These are phyloP conservation scores for Dovyalis caffra DNA, from an alignment of 345 rosid genomes.

Conservation along the genomic window DNA sequence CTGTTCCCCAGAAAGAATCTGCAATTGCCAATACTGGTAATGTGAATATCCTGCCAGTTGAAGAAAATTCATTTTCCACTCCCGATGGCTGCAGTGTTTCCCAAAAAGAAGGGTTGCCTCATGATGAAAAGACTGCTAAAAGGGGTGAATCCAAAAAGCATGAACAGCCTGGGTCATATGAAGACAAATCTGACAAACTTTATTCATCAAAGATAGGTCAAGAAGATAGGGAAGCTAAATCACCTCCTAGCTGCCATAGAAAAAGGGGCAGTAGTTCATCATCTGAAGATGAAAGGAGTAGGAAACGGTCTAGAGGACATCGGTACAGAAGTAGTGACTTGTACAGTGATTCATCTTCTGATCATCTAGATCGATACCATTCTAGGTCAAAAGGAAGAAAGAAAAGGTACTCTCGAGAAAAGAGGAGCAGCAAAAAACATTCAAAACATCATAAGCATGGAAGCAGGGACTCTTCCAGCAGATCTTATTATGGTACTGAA, in stretches of 20 bases:
- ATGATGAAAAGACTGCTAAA: slow-evolving; percentile 20
- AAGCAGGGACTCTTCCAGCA: slow-evolving; percentile 43
- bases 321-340: slow-evolving; percentile 49
- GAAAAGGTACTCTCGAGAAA: slow-evolving; percentile 53
- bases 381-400: slow-evolving; percentile 60
- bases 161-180: slow-evolving; percentile 18
- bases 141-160: slow-evolving; percentile 23
- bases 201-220: slow-evolving; percentile 11
- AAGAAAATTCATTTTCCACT: slow-evolving; percentile 15
- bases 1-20: slow-evolving; percentile 33
- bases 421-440: slow-evolving; percentile 62
- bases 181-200: slow-evolving; percentile 22
- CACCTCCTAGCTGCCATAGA: slow-evolving; percentile 20
- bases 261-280: slow-evolving; percentile 39
- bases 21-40: slow-evolving; percentile 17
- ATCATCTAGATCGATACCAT: slow-evolving; percentile 36
- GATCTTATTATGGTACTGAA: slow-evolving; percentile 37
- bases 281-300: slow-evolving; percentile 61
- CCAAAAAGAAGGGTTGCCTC: slow-evolving; percentile 5
- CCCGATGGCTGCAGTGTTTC: slow-evolving; percentile 9
- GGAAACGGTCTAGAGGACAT: slow-evolving; percentile 41
- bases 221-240: slow-evolving; percentile 37
- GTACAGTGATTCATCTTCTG: slow-evolving; percentile 52
- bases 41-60: slow-evolving; percentile 17
- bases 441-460: slow-evolving; percentile 48